Evolutionary conservation across 1,139 yeast genomes (phyloP).

Genomic region (Magnusiomyces ingens): DNA sequence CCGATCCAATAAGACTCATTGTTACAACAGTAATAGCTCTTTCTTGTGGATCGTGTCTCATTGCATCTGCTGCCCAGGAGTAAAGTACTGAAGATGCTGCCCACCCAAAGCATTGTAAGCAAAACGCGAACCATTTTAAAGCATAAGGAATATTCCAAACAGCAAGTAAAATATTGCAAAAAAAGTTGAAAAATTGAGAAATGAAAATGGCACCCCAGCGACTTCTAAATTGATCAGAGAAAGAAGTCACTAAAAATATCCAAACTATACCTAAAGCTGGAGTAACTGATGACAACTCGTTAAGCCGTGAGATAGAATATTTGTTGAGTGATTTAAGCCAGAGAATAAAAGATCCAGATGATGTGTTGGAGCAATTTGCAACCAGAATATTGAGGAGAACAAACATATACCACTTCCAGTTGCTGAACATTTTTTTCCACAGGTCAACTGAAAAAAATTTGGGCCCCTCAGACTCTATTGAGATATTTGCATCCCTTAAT

Average conservation of each 20-base stretch:
- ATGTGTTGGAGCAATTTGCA: constrained; percentile 51
- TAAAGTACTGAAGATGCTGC: constrained; percentile 39
- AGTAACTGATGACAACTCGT: constrained; percentile 41
- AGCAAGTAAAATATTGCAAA: constrained; percentile 41
- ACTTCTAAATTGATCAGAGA: constrained; percentile 47
- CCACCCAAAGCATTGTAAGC: constrained; percentile 41
- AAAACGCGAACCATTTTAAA: constrained; percentile 44
- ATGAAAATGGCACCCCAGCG: constrained; percentile 52
- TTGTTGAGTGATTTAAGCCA: constrained; percentile 43
- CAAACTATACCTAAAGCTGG: constrained; percentile 50
- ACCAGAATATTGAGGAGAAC: constrained; percentile 47
- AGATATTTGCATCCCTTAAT: neutral
- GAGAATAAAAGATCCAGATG: constrained; percentile 47
- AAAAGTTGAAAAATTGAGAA: constrained; percentile 45
- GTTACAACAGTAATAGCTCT: constrained; percentile 37
- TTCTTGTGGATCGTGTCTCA: constrained; percentile 28
- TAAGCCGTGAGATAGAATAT: constrained; percentile 37
- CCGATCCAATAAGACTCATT: constrained; percentile 38
- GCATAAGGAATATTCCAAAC: constrained; percentile 42
- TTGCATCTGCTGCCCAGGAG: constrained; percentile 19
- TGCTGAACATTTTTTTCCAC: constrained; percentile 41
- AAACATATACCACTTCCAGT: constrained; percentile 45
- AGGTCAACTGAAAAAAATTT: constrained; percentile 24
- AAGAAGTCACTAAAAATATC: constrained; percentile 40
- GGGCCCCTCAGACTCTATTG: constrained; percentile 1